Evolutionary conservation across 2,329 filamentous ascomycete species (phyloP).

Genomic region (Rutstroemia sp.): DNA sequence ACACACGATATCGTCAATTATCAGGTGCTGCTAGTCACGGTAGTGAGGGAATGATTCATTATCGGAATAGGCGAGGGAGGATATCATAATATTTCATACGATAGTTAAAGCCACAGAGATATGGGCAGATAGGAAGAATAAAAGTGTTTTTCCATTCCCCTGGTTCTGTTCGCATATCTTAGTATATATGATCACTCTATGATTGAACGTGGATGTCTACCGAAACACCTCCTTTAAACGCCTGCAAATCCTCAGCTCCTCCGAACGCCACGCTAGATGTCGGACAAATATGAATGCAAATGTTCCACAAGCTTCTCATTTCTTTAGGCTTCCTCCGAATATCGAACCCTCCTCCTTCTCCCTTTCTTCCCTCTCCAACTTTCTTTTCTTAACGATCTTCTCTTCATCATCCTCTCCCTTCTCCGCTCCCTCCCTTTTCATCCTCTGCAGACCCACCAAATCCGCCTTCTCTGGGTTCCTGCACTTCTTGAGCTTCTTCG

Average conservation of each 20-base stretch:
- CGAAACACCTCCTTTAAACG: not conserved
- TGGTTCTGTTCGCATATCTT: not conserved
- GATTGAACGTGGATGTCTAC: not conserved
- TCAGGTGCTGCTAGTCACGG: too few species aligned
- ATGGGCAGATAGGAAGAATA: not conserved
- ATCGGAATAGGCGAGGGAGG: too few species aligned
- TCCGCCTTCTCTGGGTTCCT: conserved; percentile 68
- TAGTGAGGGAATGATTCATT: too few species aligned
- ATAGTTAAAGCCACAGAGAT: not conserved
- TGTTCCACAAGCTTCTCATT: conserved; percentile 9
- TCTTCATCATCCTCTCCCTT: conserved; percentile 26
- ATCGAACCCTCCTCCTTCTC: conserved; percentile 28
- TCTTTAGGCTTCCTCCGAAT: conserved; percentile 23
- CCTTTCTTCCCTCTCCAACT: conserved; percentile 35
- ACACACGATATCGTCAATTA: not conserved
- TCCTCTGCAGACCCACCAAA: conserved; percentile 54
- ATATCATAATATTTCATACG: too few species aligned
- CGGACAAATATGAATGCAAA: not conserved
- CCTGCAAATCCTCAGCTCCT: not conserved
- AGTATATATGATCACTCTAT: not conserved
- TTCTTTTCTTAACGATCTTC: conserved; percentile 32
- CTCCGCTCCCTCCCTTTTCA: conserved; percentile 43
- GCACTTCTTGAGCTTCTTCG: conserved; percentile 65
- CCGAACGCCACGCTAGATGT: conserved; percentile 21
- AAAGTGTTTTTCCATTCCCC: not conserved